Conservation (phyloP, 768 basidiomycete species). For the button mushroom (Agaricus bisporus) region DNA sequence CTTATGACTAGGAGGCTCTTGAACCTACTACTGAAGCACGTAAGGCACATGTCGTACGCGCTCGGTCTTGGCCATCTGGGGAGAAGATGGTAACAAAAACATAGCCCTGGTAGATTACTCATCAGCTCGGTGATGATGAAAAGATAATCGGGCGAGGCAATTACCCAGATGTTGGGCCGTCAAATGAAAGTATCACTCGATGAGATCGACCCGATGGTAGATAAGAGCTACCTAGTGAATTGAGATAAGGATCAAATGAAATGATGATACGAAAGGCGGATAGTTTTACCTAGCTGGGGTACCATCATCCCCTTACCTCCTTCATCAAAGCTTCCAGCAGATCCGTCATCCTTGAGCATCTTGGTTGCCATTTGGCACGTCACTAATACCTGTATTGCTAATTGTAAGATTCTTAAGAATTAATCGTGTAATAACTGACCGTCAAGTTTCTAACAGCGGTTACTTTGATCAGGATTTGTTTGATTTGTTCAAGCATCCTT, state of each 20-base stretch:
- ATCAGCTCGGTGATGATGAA: background rate
- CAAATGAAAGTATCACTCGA: slow-evolving; percentile 30
- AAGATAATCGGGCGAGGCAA: slow-evolving; percentile 5
- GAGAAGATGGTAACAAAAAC: background rate
- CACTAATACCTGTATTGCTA: slow-evolving; percentile 30
- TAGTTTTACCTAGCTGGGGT: slow-evolving; percentile 51
- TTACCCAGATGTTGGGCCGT: slow-evolving; percentile 30
- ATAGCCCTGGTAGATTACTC: background rate
- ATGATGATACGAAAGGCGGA: slow-evolving; percentile 1
- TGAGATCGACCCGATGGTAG: slow-evolving; percentile 31
- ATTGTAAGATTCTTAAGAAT: background rate
- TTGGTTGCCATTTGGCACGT: slow-evolving; percentile 71
- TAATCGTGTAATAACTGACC: slow-evolving; percentile 24
- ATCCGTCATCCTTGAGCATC: slow-evolving; percentile 57
- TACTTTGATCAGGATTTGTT: slow-evolving; percentile 44
- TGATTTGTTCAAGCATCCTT: slow-evolving; percentile 44
- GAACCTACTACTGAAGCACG: background rate
- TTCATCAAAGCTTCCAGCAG: slow-evolving; percentile 59
- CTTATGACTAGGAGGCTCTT: too few species aligned
- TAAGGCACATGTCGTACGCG: background rate
- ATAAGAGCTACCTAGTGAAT: slow-evolving; percentile 27
- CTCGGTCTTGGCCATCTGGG: background rate
- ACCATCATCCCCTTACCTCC: slow-evolving; percentile 58
- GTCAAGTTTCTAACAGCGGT: slow-evolving; percentile 43
- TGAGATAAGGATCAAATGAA: background rate